Conservation (phyloP, 345 rosid genomes). For the Eucalyptus camaldulensis region DNA sequence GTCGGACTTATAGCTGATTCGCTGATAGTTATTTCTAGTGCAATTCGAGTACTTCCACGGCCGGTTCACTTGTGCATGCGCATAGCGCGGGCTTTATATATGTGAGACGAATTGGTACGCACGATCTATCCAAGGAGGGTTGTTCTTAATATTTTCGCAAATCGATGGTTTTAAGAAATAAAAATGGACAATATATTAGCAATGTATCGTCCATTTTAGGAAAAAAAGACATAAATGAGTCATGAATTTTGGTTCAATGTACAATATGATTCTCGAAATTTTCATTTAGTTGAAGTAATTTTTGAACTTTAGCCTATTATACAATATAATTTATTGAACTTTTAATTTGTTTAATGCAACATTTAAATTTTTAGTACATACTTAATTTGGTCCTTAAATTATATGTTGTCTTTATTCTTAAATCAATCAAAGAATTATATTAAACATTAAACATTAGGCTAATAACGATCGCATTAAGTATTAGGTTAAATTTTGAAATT, state of each 20-base stretch:
- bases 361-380: no score
- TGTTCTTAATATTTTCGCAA: background rate
- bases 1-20: background rate
- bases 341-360: accelerated
- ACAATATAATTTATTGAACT: no score
- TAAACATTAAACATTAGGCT: accelerated
- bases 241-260: no score
- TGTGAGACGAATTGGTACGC: background rate
- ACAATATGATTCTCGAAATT: no score
- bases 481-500: no score
- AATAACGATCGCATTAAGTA: no score
- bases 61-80: background rate
- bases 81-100: background rate
- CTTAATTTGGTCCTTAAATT: no score
- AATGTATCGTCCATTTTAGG: accelerated
- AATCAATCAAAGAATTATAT: no score
- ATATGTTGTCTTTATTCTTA: background rate
- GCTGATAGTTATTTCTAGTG: background rate
- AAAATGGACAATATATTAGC: background rate
- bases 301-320: no score
- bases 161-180: background rate
- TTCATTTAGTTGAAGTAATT: no score
- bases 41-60: background rate
- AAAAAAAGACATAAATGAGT: no score
- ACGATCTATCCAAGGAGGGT: background rate